Conservation (phyloP, 805 yeast genomes). For the Allodekkera sacchari region DNA sequence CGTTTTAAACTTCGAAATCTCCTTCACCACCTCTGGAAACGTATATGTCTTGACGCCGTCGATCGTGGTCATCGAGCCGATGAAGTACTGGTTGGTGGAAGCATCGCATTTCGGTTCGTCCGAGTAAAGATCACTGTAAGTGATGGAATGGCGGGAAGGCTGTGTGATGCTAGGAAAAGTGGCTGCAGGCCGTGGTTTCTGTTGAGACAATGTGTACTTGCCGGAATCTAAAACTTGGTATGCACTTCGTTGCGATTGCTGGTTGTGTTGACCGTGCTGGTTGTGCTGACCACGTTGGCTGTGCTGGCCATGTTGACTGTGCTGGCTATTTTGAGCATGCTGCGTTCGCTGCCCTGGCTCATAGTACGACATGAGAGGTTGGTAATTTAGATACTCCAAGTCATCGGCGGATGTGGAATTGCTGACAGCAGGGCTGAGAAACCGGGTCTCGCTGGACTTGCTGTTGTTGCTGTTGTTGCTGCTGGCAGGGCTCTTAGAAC, state of each 20-base stretch:
- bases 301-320: background rate
- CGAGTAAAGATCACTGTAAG: slow-evolving; percentile 7
- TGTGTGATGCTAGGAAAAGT: background rate
- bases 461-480: background rate
- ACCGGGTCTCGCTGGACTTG: slow-evolving; percentile 9
- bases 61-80: slow-evolving; percentile 38
- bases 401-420: slow-evolving; percentile 22
- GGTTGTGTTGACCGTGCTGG: background rate
- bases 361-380: slow-evolving; percentile 15
- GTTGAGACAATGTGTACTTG: background rate
- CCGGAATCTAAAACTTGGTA: background rate
- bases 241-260: too few species aligned
- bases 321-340: background rate
- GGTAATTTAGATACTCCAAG: slow-evolving; percentile 16
- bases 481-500: slow-evolving; percentile 1
- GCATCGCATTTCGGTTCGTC: slow-evolving; percentile 42
- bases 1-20: slow-evolving; percentile 30
- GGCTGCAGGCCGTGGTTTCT: slow-evolving; percentile 1
- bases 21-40: slow-evolving; percentile 53
- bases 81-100: slow-evolving; percentile 56
- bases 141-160: slow-evolving; percentile 1
- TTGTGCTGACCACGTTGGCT: background rate
- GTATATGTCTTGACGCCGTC: slow-evolving; percentile 33
- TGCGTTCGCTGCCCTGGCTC: slow-evolving; percentile 1
- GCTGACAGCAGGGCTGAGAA: slow-evolving; percentile 29